Base-by-base conservation (phyloP, 495 filamentous ascomycete species). In the Endocarpon pusillum region DNA sequence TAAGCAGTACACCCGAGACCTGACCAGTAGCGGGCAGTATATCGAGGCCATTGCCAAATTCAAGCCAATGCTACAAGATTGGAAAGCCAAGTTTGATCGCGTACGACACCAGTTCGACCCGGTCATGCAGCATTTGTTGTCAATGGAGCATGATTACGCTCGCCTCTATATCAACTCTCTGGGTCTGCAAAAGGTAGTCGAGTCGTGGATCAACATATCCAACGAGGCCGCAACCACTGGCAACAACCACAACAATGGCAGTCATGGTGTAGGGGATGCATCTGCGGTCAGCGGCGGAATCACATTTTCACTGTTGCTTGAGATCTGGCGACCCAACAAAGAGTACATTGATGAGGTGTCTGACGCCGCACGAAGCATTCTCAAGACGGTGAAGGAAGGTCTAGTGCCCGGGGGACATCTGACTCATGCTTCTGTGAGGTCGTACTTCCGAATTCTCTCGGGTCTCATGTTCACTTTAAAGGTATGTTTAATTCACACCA, bases 401-500 rank as follows among this genome's bases (percentile, higher is more conserved):
- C 70, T 97, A 21, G 66, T 81, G 12, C 84, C 86, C 0, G 71
- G 69, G 2, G 81, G 80, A 30, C 84, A 83, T 42, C 74, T 97
- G 17, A 83, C 82, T 48, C 87, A 94, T 46, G 83, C 81, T 0
- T 86, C 89, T 0, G 86, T 94, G 15, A 67, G 89, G 27, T 94
- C 91, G 0, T 92, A 85, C 47, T 91, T 94, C 61, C 75, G 89
- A 31, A 92, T 97, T 47, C 70, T 96, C 43, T 85, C 79, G 35
- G 86, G 82, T 16, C 84, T 86, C 45, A 94, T 94, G 66, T 94
- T 97, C 51, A 66, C 96, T 26, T 72, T 97, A 27, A 83, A 83
- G 47, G 65, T 67, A 54, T 25, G 42, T 40, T 22, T 14, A 7
- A 8, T 38, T 14, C 21, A 14, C 16, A 24, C 2, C 6, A 10